A percentile compares a stretch with the other conserved stretches of the same genome.
Conservation (phyloP, 1,284 basidiomycete genomes). For the Irpex lacteus region DNA sequence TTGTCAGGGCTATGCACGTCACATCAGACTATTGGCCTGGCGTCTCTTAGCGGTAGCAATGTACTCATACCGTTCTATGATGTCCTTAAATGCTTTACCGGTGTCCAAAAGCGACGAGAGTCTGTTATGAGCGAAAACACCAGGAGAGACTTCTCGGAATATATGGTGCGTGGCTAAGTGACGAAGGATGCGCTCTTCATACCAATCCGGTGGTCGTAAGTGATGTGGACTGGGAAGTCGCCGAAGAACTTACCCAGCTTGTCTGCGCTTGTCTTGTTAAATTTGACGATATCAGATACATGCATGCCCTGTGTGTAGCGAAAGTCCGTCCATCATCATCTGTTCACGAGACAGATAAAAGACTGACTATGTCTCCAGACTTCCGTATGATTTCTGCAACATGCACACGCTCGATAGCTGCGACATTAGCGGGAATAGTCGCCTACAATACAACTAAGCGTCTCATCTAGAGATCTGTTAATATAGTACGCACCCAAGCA, state of each 20-base stretch:
- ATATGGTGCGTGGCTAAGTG: not conserved
- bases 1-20: not conserved
- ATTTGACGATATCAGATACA: conserved; percentile 33
- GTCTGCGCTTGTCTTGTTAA: conserved; percentile 25
- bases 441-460: not conserved
- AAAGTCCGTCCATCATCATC: not conserved
- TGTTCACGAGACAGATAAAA: not conserved
- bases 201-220: too few relatives aligned
- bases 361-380: conserved; percentile 30
- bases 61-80: not conserved
- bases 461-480: not conserved
- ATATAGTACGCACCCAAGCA: not conserved
- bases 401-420: conserved; percentile 4
- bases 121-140: not conserved
- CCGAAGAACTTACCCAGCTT: conserved; percentile 31
- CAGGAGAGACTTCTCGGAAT: not conserved
- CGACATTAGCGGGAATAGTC: conserved; percentile 11
- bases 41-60: not conserved
- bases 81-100: conserved; percentile 24
- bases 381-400: conserved; percentile 37
- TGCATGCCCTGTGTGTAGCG: conserved; percentile 29
- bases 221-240: not conserved
- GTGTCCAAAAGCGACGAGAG: conserved; percentile 40
- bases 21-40: too few relatives aligned
- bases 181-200: not conserved